phyloP scores from a whole-genome alignment of 768 basidiomycete genomes.

The Holtermannia corniformis region DNA sequence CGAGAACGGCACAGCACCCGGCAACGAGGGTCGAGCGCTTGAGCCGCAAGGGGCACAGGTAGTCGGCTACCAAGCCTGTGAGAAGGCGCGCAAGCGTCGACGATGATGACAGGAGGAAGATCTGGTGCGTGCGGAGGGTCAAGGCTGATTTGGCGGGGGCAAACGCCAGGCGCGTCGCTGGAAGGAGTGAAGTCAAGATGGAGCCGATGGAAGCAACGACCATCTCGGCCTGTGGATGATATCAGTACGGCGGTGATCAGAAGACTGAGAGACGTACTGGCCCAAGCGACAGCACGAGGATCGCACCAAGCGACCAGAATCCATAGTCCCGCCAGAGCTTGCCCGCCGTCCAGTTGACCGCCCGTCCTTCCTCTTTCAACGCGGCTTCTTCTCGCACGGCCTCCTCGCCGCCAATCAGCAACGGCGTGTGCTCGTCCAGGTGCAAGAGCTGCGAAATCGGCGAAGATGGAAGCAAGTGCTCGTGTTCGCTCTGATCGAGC shows the following conservation, averaged over 20 bases:
- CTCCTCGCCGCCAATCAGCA: constrained; percentile 38
- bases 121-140: constrained; percentile 35
- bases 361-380: constrained; percentile 22
- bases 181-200: constrained; percentile 35
- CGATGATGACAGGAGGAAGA: constrained; percentile 33
- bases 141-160: constrained; percentile 9
- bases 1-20: constrained; percentile 19
- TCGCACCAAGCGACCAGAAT: constrained; percentile 36
- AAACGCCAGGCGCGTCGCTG: constrained; percentile 11
- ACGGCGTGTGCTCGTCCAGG: constrained; percentile 35
- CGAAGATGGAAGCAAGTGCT: constrained; percentile 2
- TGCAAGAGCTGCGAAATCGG: constrained; percentile 26
- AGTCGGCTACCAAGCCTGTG: constrained; percentile 34
- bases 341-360: constrained; percentile 22
- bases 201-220: constrained; percentile 39
- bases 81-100: constrained; percentile 34
- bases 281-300: constrained; percentile 39
- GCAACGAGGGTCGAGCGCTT: constrained; percentile 30
- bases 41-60: constrained; percentile 25
- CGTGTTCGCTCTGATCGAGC: constrained; percentile 1
- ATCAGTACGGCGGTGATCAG: constrained; percentile 1
- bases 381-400: constrained; percentile 35
- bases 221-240: constrained; percentile 34
- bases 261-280: constrained; percentile 19
- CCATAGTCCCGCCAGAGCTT: constrained; percentile 32